Base-by-base conservation (phyloP, 306 rosid genomes). In the Quillaja saponaria region DNA sequence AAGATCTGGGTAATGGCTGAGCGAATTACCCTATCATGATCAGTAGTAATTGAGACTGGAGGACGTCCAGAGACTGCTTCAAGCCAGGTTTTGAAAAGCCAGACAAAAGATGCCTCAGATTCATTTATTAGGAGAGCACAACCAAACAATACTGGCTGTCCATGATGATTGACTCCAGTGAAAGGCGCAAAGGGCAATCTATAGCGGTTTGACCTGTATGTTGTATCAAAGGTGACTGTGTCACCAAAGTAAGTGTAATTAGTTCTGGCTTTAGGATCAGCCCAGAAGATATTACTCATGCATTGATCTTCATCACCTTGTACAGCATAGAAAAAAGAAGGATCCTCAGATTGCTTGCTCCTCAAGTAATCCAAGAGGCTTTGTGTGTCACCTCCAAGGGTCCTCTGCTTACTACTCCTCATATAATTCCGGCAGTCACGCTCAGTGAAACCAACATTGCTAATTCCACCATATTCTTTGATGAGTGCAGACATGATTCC, bases 401-500 rank as follows among this genome's bases (percentile, higher is more conserved):
- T 74, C 71, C 71, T 68, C 39, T 67, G 74, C 55, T 60, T 54
- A 49, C 74, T 67, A 55, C 74, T 74, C 21, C 65, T 68, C 75
- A 74, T 61, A 63, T 74, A 74, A 68, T 74, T 74, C 66, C 74
- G 61, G 61, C 79, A 68, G 55, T 74, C 79, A 15, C 71, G 66
- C 70, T 74, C 75, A 1, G 66, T 68, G 64, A 74, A 74, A 40
- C 75, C 79, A 40, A 68, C 50, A 48, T 68, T 62, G 62, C 39
- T 74, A 55, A 74, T 68, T 19, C 59, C 74, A 49, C 79, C 79
- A 15, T 74, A 74, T 40, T 74, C 71, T 49, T 68, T 74, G 20
- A 74, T 17, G 46, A 67, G 71, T 31, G 74, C 79, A n/a, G 79
- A 74, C 79, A 74, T 74, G 16, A 74, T 74, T 41, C 79, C 75